Base-by-base conservation (phyloP, 2,329 filamentous ascomycete species). In the Celoporthe dispersa region DNA sequence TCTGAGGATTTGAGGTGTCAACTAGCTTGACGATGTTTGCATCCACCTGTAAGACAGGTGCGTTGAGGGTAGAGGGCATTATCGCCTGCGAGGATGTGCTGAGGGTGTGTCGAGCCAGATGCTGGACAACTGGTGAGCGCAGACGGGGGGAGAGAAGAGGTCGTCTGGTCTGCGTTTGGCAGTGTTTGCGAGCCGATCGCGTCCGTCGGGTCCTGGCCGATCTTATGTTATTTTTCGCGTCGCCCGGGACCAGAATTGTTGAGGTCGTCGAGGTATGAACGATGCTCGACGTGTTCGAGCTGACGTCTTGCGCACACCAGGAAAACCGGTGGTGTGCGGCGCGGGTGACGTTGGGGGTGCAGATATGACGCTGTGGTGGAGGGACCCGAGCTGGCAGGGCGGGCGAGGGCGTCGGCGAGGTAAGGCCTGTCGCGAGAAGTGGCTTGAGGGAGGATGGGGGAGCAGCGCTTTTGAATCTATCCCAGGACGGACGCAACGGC, bases 11-110 rank as follows among this genome's bases (percentile, higher is more conserved):
- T 75, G 91, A 88, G 1, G 95, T 97, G 82, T 98, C 94, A 77
- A 98, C 94, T 80, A 97, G 94, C 85, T 96, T 93, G 80, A 99
- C 94, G 75, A 95, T 92, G 79, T 91, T 93, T 74, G 93, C 91
- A 84, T 98, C 94, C 80, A 98, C 92, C 73, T 94, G 94, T 78
- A 98, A 86, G 79, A 98, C 92, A 77, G 95, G 92, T 72, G 92
- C 91, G 81, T 92, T 90, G 81, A 97, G 86, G 82, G 89, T 88
- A 79, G 92, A 90, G 83, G 94, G 93, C 95, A 98, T 98, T 71
- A 77, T 82, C 81, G 75, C 76, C 39, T 37, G 70, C 68, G 73
- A 73, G 2, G 41, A 44, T 44, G 16, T 70, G 73, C 74, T 77
- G 79, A 80, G 81, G 78, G 78, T 66, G 67, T 73, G 67, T 78